Base-by-base conservation (phyloP, 179 eudicot genomes). In the Actinidia polygama region DNA sequence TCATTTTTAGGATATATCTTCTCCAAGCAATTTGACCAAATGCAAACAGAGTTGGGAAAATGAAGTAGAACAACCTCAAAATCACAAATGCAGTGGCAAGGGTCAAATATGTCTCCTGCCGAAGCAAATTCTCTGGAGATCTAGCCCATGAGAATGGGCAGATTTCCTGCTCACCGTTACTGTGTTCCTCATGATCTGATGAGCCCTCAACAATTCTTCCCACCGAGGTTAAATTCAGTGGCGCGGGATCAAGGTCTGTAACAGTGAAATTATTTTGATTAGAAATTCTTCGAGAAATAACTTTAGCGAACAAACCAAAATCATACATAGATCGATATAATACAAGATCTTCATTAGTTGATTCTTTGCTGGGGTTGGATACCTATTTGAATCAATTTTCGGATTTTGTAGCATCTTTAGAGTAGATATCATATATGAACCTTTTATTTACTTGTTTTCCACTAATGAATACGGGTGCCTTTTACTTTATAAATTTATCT, bases 91-190 rank as follows among this genome's bases (percentile, higher is more conserved):
- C 77, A 23, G 92, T 90, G 78, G 99, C 99, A 78, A 96, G 77
- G 72, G 94, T 93, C 80, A 96, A 86, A 87, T 91, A 96, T 12
- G 97, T 96, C 87, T 93, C 97, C 62, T 94, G 97, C 58, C 79
- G 87, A 59, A 96, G 87, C 80, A 94, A 81, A 83, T 93, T 94
- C 81, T 93, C 97, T 0, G 97, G 96, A 81, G 97, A 94, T 84
- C 91, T 87, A 58, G 98, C 94, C 98, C 98, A 96, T 15, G 98
- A 90, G 83, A 94, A 96, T 54, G 99, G 99, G 82, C 98, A 94
- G 77, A 81, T 87, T 86, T 94, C 97, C 61, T 24, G 82, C 82
- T 87, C 90, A 59, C 8, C 73, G 36, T 75, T 64, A 62, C 84
- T 80, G 50, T 78, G 79, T 36, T 81, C 87, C 46, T 82, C 89